A percentile compares a stretch with the other conserved stretches of the same genome.
phyloP scores from a whole-genome alignment of 768 basidiomycete species.

The Suillus luteus region DNA sequence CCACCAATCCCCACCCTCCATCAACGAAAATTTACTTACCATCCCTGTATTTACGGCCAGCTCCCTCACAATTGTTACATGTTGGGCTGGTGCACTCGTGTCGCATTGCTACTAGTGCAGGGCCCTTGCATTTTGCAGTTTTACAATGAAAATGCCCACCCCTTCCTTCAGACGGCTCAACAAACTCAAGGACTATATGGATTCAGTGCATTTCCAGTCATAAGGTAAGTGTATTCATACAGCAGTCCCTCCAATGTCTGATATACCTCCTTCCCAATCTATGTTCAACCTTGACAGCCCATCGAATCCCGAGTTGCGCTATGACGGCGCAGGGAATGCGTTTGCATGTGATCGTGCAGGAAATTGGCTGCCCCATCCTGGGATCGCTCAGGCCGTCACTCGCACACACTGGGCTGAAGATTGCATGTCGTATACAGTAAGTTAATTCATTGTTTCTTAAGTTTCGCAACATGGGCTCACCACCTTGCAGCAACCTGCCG shows the following conservation, averaged over 20 bases:
- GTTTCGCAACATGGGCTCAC: neutral
- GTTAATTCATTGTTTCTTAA: neutral
- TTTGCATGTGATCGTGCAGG: neutral
- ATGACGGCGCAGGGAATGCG: neutral
- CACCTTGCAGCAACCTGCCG: neutral
- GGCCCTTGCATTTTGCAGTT: neutral
- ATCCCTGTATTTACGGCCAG: neutral
- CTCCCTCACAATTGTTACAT: neutral
- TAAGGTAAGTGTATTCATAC: neutral
- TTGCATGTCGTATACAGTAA: neutral
- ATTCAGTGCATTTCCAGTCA: neutral
- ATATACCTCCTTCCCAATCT: neutral
- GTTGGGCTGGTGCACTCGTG: neutral
- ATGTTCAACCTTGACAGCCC: neutral
- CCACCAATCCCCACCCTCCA: neutral
- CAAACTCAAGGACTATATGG: neutral
- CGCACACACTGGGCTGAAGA: neutral
- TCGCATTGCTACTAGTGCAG: neutral
- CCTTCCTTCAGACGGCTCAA: neutral
- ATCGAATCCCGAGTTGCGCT: neutral
- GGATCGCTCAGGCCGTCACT: neutral
- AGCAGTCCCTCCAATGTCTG: neutral
- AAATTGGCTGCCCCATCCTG: neutral
- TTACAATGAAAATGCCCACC: neutral
- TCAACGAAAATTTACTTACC: neutral